phyloP scores from a whole-genome alignment of 2,329 filamentous ascomycete species.

The Talaromyces sp. region DNA sequence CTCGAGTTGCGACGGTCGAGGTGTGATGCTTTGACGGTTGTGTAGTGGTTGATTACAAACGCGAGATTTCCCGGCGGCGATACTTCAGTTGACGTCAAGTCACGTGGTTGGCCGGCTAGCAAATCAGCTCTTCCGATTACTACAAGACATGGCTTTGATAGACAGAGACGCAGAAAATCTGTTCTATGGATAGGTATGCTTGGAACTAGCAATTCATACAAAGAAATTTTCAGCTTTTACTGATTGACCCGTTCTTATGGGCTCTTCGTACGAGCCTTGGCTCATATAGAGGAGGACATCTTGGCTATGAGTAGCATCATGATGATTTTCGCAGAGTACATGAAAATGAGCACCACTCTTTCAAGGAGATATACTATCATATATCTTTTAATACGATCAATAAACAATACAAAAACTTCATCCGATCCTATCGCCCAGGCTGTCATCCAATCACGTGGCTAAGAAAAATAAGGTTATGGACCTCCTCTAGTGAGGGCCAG shows the following conservation, averaged over 20 bases:
- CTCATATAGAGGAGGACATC: not conserved
- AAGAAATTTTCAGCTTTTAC: not conserved
- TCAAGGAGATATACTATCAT: not conserved
- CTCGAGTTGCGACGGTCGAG: not conserved
- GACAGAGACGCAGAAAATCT: not conserved
- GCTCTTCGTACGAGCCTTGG: not conserved
- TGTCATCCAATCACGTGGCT: not conserved
- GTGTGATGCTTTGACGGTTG: not conserved
- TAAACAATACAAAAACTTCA: too few relatives aligned
- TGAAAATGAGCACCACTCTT: not conserved
- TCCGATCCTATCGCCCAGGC: too few relatives aligned
- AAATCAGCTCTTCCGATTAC: not conserved
- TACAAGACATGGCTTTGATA: too few relatives aligned
- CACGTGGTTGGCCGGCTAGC: not conserved
- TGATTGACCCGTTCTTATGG: not conserved
- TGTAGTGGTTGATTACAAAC: conserved; percentile 5
- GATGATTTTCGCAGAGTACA: not conserved
- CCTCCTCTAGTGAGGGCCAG: not conserved
- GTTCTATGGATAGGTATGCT: not conserved
- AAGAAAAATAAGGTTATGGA: not conserved
- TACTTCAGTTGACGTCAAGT: conserved; percentile 10
- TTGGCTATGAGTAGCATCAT: not conserved
- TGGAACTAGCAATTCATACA: too few relatives aligned
- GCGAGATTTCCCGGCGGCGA: not conserved
- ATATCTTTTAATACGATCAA: not conserved